These are phyloP conservation scores for Lodderomyces parapsilosis DNA, from an alignment of 1,139 yeast species.

Conservation along the genomic window DNA sequence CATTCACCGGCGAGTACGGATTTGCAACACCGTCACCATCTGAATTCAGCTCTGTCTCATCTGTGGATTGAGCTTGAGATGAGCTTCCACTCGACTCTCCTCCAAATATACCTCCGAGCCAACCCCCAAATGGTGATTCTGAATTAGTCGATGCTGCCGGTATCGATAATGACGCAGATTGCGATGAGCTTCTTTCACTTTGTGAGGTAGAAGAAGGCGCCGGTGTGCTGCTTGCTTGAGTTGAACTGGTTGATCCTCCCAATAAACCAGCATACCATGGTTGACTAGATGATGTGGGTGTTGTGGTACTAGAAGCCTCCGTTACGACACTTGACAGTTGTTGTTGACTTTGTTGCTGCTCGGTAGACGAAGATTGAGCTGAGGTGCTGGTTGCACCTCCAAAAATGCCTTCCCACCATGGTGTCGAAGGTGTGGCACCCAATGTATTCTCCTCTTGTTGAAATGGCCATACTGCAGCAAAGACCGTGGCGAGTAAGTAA, in stretches of 20 bases:
- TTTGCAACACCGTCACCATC: slow-evolving; percentile 13
- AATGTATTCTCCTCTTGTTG: slow-evolving; percentile 3
- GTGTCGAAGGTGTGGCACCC: slow-evolving; percentile 6
- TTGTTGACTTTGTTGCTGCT: background rate
- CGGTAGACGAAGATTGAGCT: background rate
- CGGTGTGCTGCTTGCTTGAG: background rate
- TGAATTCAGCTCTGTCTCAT: slow-evolving; percentile 8
- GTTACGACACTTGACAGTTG: background rate
- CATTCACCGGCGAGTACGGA: slow-evolving; percentile 27
- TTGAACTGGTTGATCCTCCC: background rate
- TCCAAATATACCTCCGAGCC: background rate
- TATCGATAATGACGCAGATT: background rate
- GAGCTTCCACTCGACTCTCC: background rate
- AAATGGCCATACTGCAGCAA: slow-evolving; percentile 7
- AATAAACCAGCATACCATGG: slow-evolving; percentile 5
- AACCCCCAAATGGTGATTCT: background rate
- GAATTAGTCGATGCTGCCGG: background rate
- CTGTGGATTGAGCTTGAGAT: slow-evolving; percentile 6
- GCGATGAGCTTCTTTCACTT: background rate
- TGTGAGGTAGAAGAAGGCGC: slow-evolving; percentile 2
- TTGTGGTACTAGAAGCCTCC: background rate
- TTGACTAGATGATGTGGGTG: slow-evolving; percentile 1
- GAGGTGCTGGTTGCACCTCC: slow-evolving; percentile 3
- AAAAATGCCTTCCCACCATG: slow-evolving; percentile 7
- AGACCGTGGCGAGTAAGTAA: background rate